Conservation (phyloP, 2,329 filamentous ascomycete genomes). For the Esteya vermicola region DNA sequence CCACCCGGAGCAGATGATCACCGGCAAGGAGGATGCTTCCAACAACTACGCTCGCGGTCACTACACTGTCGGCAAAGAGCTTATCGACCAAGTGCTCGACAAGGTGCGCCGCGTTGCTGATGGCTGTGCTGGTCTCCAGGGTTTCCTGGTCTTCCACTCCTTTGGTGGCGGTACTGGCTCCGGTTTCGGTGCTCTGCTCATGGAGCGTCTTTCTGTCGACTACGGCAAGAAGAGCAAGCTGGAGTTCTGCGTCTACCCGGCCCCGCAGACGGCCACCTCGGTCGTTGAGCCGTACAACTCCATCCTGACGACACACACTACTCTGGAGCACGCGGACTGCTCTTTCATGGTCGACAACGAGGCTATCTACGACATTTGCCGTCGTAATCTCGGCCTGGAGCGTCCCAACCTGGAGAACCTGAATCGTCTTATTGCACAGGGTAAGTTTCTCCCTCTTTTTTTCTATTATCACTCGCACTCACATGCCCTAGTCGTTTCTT, state of each 20-base stretch:
- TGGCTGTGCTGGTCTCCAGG: conserved; percentile 94
- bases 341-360: conserved; percentile 99
- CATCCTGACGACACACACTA: conserved; percentile 97
- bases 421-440: conserved; percentile 96
- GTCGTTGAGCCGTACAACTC: conserved; percentile 99
- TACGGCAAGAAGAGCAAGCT: conserved; percentile 99
- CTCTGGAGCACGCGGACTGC: conserved; percentile 98
- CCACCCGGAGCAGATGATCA: conserved; percentile 99
- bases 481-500: conserved; percentile 69
- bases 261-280: conserved; percentile 90
- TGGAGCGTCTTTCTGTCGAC: conserved; percentile 97
- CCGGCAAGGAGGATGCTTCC: conserved; percentile 98
- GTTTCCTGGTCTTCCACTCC: conserved; percentile 99
- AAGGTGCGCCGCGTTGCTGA: conserved; percentile 96
- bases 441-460: conserved; percentile 29
- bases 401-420: conserved; percentile 97
- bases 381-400: conserved; percentile 92
- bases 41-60: conserved; percentile 99
- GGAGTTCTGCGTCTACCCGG: conserved; percentile 98
- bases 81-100: conserved; percentile 95
- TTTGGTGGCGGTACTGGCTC: conserved; percentile 98
- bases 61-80: conserved; percentile 99
- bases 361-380: conserved; percentile 99
- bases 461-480: conserved; percentile 8
- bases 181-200: conserved; percentile 92